These are phyloP conservation scores for Pseudocohnilembus persalinus DNA, from an alignment of 169 alveolate species.

Conservation along the genomic window DNA sequence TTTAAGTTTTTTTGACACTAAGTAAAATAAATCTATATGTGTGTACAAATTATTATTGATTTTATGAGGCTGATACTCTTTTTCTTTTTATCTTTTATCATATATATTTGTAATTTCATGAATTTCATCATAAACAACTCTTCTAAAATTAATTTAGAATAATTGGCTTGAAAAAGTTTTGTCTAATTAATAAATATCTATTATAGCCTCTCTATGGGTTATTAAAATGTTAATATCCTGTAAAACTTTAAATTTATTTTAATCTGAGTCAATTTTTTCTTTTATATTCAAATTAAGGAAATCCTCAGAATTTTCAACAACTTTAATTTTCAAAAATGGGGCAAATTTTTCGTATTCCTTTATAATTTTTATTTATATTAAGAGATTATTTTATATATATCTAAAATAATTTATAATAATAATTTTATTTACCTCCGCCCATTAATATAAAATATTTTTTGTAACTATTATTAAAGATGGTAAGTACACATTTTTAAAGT, in stretches of 20 bases:
- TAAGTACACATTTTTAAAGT: background rate
- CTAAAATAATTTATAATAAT: too few relatives aligned
- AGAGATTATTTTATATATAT: too few relatives aligned
- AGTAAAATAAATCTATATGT: background rate
- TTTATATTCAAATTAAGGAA: background rate
- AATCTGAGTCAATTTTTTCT: background rate
- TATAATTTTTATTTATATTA: too few relatives aligned
- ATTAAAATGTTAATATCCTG: background rate
- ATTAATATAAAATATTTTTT: slow-evolving; percentile 6
- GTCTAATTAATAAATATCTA: background rate
- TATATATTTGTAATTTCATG: slow-evolving; percentile 8
- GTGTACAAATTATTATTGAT: background rate
- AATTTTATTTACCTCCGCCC: background rate
- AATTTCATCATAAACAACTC: slow-evolving; percentile 17
- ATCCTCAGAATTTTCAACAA: background rate
- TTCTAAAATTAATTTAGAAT: slow-evolving; percentile 1
- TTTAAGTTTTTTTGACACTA: background rate
- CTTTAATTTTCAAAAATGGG: slow-evolving; percentile 14
- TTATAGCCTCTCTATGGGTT: slow-evolving; percentile 8
- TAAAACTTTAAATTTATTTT: background rate
- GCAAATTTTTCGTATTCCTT: slow-evolving; percentile 14
- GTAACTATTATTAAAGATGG: slow-evolving; percentile 14
- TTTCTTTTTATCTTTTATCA: background rate
- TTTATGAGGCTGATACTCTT: background rate
- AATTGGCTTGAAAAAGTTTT: background rate